Conservation (phyloP, 2,329 filamentous ascomycete species). For the Aureobasidium vineae region DNA sequence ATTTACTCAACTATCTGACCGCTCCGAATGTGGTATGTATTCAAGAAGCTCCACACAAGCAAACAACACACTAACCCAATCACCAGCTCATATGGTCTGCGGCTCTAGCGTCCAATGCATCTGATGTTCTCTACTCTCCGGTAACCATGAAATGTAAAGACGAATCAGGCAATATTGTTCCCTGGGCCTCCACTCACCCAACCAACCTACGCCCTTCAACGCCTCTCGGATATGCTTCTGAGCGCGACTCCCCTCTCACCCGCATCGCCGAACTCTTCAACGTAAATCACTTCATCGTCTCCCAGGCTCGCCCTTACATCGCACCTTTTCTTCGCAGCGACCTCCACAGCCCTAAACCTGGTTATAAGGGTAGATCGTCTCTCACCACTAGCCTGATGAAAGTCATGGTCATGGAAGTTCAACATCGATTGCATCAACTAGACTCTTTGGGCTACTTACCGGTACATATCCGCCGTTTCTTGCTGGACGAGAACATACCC, state of each 20-base stretch:
- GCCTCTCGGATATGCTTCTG: conserved; percentile 59
- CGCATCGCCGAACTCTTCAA: conserved; percentile 83
- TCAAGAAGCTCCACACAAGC: neutral
- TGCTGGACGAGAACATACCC: conserved; percentile 68
- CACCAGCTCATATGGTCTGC: conserved; percentile 73
- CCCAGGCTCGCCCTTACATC: conserved; percentile 85
- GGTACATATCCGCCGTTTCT: conserved; percentile 65
- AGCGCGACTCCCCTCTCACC: conserved; percentile 65
- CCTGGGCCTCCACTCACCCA: conserved; percentile 64
- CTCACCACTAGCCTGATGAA: conserved; percentile 43
- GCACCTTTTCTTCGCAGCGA: conserved; percentile 81
- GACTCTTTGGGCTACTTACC: conserved; percentile 75
- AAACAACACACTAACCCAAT: neutral
- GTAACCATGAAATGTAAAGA: conserved; percentile 76
- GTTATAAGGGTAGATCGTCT: conserved; percentile 59
- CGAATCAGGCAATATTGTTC: conserved; percentile 66
- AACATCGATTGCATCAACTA: conserved; percentile 77
- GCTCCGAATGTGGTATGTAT: conserved; percentile 81
- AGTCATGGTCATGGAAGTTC: conserved; percentile 70
- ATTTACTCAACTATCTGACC: conserved; percentile 86
- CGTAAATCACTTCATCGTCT: conserved; percentile 93
- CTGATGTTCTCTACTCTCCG: conserved; percentile 63
- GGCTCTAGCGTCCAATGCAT: conserved; percentile 71
- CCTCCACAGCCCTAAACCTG: conserved; percentile 67
- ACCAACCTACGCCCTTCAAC: conserved; percentile 69